Conservation (phyloP, 192 early-diverging fungal species). For the Entomortierella chlamydospora region DNA sequence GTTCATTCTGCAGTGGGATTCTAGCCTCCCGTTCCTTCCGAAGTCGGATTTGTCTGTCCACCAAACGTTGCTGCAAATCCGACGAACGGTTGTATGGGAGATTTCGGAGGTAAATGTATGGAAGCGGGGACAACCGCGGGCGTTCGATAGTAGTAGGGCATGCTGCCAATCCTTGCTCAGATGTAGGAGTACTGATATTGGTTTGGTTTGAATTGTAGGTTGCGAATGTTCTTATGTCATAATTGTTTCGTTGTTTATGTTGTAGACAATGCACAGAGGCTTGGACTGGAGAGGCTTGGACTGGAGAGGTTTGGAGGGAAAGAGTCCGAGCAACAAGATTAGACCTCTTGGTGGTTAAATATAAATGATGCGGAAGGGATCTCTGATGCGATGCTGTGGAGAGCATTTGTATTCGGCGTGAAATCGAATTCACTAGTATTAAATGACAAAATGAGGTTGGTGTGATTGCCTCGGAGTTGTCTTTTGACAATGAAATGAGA, state of each 20-base stretch:
- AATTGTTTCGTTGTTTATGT: not conserved
- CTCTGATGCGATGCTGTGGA: too few species aligned
- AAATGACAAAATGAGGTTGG: too few species aligned
- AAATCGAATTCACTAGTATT: too few species aligned
- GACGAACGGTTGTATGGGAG: conserved; percentile 40
- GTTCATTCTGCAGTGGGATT: not conserved
- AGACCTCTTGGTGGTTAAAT: too few species aligned
- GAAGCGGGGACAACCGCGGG: conserved; percentile 40
- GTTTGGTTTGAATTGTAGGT: not conserved
- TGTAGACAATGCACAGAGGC: too few species aligned
- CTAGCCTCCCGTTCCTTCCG: conserved; percentile 30
- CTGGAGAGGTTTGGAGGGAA: too few species aligned
- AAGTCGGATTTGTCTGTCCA: conserved; percentile 42
- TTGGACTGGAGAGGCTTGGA: too few species aligned
- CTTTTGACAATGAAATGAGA: too few species aligned
- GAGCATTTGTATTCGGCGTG: too few species aligned
- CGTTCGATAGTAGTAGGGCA: conserved; percentile 39
- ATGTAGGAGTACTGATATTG: not conserved
- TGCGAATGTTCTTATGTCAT: not conserved
- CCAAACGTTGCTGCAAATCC: conserved; percentile 40
- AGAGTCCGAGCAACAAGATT: too few species aligned
- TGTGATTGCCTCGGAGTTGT: too few species aligned
- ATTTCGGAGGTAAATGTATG: conserved; percentile 47
- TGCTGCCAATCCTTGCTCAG: not conserved
- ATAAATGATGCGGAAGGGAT: too few species aligned